A percentile compares a stretch with the other conserved stretches of the same genome.
Evolutionary conservation across 2,329 filamentous ascomycete species (phyloP).

Genomic region (Penicillium brevicompactum): DNA sequence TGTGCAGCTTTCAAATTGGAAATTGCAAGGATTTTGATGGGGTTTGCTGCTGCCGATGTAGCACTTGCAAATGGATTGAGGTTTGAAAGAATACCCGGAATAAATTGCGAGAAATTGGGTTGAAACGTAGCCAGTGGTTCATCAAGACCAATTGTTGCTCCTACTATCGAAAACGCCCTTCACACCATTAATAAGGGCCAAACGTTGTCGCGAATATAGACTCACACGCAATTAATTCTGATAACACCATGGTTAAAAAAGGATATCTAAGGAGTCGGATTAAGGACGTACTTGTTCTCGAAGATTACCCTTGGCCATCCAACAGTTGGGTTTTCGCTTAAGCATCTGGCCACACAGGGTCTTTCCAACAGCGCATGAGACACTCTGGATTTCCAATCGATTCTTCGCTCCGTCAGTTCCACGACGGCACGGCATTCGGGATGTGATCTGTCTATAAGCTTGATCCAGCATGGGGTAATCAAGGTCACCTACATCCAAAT

Average conservation of each 20-base stretch:
- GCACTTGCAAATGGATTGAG: not conserved
- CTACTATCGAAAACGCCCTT: not conserved
- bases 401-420: not conserved
- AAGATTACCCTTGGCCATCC: not conserved
- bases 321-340: not conserved
- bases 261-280: not conserved
- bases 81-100: not conserved
- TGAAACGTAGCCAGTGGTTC: not conserved
- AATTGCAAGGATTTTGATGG: not conserved
- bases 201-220: not conserved
- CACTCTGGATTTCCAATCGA: too few species aligned
- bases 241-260: not conserved
- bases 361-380: not conserved
- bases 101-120: not conserved
- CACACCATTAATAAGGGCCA: not conserved
- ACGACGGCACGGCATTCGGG: not conserved
- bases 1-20: not conserved
- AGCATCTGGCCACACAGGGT: not conserved
- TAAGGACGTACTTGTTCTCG: not conserved
- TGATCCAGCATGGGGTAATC: not conserved
- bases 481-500: not conserved
- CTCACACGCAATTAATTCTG: not conserved
- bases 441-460: not conserved
- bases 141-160: not conserved
- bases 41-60: not conserved